Conservation (phyloP, 352 stramenopile genomes). For the Halophytophthora polymorphica region DNA sequence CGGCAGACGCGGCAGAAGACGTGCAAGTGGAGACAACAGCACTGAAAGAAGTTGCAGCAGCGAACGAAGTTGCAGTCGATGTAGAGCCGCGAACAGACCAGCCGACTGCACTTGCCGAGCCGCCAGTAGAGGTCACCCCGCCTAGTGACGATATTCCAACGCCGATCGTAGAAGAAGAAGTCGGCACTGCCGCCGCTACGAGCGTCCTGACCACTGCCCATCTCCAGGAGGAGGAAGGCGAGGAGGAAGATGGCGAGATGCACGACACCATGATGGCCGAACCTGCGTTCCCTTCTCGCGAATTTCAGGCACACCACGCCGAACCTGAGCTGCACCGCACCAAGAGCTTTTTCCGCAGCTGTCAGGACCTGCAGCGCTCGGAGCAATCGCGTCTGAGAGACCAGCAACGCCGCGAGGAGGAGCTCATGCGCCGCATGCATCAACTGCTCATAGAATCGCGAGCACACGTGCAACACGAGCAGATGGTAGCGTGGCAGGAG, state of each 20-base stretch:
- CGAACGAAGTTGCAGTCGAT: no score
- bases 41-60: no score
- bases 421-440: slow-evolving; percentile 39
- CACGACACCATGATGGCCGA: no score
- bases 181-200: slow-evolving; percentile 7
- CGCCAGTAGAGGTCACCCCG: no score
- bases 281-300: slow-evolving; percentile 2
- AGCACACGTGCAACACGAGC: slow-evolving; percentile 21
- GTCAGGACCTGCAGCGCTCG: slow-evolving; percentile 36
- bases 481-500: slow-evolving; percentile 13
- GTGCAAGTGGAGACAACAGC: no score
- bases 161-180: background rate
- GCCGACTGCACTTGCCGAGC: no score
- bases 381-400: slow-evolving; percentile 33
- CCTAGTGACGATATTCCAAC: no score
- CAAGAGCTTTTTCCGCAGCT: slow-evolving; percentile 43
- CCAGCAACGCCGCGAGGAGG: slow-evolving; percentile 28
- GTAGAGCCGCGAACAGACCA: no score
- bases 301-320: background rate
- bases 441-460: slow-evolving; percentile 29
- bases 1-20: no score
- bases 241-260: slow-evolving; percentile 16
- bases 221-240: slow-evolving; percentile 5
- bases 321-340: slow-evolving; percentile 10
- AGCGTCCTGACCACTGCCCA: background rate